phyloP scores from a whole-genome alignment of 2,329 filamentous ascomycete species.

The Fusarium staphyleae region DNA sequence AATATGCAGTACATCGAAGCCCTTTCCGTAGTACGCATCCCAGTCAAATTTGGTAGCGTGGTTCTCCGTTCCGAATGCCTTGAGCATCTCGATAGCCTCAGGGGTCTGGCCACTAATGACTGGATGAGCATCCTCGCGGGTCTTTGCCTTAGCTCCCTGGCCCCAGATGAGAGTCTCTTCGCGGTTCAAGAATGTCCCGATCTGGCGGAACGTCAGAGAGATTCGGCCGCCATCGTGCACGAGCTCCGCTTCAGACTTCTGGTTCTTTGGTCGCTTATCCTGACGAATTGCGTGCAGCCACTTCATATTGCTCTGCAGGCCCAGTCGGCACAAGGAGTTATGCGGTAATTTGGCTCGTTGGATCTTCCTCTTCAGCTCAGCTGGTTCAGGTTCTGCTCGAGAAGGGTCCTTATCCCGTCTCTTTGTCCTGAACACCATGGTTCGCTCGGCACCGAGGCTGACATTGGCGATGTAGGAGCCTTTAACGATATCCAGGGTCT shows the following conservation, averaged over 20 bases:
- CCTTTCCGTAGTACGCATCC: slow-evolving; percentile 75
- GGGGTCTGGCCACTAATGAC: slow-evolving; percentile 74
- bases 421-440: slow-evolving; percentile 89
- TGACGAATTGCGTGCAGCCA: slow-evolving; percentile 94
- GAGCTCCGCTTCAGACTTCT: slow-evolving; percentile 74
- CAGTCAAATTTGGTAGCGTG: slow-evolving; percentile 75
- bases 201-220: slow-evolving; percentile 87
- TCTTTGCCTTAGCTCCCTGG: slow-evolving; percentile 81
- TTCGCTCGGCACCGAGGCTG: slow-evolving; percentile 89
- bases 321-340: slow-evolving; percentile 87
- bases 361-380: slow-evolving; percentile 54
- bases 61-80: slow-evolving; percentile 87
- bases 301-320: slow-evolving; percentile 78
- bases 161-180: slow-evolving; percentile 82
- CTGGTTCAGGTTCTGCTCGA: slow-evolving; percentile 18
- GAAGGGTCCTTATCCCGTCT: slow-evolving; percentile 57
- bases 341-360: slow-evolving; percentile 81
- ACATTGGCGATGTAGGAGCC: slow-evolving; percentile 89
- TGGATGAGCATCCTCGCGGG: slow-evolving; percentile 60
- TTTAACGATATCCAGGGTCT: slow-evolving; percentile 87
- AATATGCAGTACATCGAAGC: slow-evolving; percentile 84
- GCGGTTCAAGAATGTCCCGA: slow-evolving; percentile 81
- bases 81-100: slow-evolving; percentile 73
- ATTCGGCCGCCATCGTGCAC: slow-evolving; percentile 81
- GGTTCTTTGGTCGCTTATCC: slow-evolving; percentile 75